Percentiles rank a stretch among this genome's conserved stretches.
Conservation (phyloP, 176 grass and related monocot species). For the barley (Hordeum vulgare) region MorexV3_pseudomolecules_assembly NC_058521.1:137416376-137416875, state of each 20-base stretch:
- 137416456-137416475: neutral
- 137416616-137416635: neutral
- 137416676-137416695: slow-evolving; percentile 25
- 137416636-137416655: neutral
- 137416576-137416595: neutral
- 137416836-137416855: neutral
- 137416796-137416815: neutral
- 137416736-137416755: neutral
- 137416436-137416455: neutral
- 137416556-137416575: neutral
- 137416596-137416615: slow-evolving; percentile 1
- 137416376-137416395: neutral
- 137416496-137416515: neutral
- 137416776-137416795: neutral
- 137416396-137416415: neutral
- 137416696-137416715: neutral
- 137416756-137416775: neutral
- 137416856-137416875: neutral
- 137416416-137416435: neutral
- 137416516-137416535: neutral
- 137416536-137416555: neutral
- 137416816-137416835: neutral
- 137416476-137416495: neutral
- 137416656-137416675: neutral
- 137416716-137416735: neutral